Percentiles rank a stretch among this genome's conserved stretches.
These are phyloP conservation scores for Fusarium virguliforme DNA, from an alignment of 2,329 filamentous ascomycete species.

Conservation along the genomic window DNA sequence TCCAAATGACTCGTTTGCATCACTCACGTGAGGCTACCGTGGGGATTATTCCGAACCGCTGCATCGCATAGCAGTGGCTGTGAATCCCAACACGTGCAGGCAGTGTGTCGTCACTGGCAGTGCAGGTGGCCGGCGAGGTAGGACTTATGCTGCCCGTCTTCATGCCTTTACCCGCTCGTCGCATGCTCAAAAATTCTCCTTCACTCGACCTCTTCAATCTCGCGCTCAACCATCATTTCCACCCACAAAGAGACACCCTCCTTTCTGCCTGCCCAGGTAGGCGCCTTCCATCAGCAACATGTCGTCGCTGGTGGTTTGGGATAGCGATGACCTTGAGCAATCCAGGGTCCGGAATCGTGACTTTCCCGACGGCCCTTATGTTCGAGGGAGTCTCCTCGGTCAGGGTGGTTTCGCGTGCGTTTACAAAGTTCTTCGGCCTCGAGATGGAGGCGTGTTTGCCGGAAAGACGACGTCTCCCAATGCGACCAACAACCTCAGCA, in stretches of 20 bases:
- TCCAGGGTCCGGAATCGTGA: constrained; percentile 28
- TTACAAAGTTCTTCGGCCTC: constrained; percentile 50
- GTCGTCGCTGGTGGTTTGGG: constrained; percentile 38
- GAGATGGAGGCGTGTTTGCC: constrained; percentile 50
- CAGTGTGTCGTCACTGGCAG: constrained; percentile 6
- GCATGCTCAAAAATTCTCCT: not conserved
- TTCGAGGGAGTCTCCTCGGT: constrained; percentile 48
- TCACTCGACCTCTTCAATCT: not conserved
- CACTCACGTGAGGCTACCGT: not conserved
- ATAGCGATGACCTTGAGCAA: constrained; percentile 36
- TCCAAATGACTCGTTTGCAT: not conserved
- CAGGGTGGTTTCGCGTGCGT: constrained; percentile 51
- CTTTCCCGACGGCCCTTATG: constrained; percentile 44
- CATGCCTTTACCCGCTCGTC: not conserved
- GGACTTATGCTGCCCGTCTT: not conserved
- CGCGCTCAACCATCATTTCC: not conserved
- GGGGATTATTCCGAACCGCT: not conserved
- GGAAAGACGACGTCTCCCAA: constrained; percentile 50
- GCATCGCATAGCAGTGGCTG: not conserved
- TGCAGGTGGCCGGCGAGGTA: constrained; percentile 2
- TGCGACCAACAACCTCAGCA: constrained; percentile 41
- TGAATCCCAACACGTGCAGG: constrained; percentile 5
- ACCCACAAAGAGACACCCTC: not conserved
- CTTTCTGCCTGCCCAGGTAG: not conserved
- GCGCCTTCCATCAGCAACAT: constrained; percentile 13